A percentile compares a stretch with the other conserved stretches of the same genome.
These are phyloP conservation scores for Chlamydomonas reinhardtii DNA, from an alignment of 163 green algal genomes.

Conservation along the genomic window DNA sequence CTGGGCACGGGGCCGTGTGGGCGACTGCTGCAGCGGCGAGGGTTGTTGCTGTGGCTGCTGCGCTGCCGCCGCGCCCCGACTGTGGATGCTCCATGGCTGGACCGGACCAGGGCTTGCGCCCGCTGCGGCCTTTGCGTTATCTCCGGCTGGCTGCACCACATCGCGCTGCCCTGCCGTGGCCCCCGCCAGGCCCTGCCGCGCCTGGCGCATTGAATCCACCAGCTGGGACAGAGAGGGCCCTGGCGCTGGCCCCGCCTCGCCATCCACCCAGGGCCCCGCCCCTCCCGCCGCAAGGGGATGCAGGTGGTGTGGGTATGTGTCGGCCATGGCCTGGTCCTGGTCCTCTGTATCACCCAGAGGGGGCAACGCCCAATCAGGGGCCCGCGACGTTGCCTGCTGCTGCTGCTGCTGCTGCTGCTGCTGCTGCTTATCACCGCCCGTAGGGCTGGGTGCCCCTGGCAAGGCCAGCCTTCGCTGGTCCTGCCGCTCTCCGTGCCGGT, in stretches of 20 bases:
- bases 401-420: too few relatives aligned
- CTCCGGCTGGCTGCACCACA: background rate
- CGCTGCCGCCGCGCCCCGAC: background rate
- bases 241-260: background rate
- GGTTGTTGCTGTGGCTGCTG: background rate
- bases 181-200: background rate
- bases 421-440: too few relatives aligned
- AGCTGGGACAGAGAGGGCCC: conserved; percentile 34
- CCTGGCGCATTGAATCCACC: background rate
- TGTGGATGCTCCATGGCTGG: background rate
- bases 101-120: too few relatives aligned
- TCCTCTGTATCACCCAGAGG: background rate
- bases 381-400: too few relatives aligned
- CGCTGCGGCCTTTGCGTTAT: background rate
- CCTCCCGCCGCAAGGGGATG: background rate
- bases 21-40: background rate
- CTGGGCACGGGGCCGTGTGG: too few relatives aligned
- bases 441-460: background rate
- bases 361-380: background rate
- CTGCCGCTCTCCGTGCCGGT: background rate
- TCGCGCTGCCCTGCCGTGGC: background rate
- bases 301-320: too few relatives aligned
- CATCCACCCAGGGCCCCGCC: too few relatives aligned
- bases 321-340: background rate
- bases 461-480: too few relatives aligned